Evolutionary conservation across 2,329 filamentous ascomycete species (phyloP).

Genomic region (Pseudogymnoascus sp.): DNA sequence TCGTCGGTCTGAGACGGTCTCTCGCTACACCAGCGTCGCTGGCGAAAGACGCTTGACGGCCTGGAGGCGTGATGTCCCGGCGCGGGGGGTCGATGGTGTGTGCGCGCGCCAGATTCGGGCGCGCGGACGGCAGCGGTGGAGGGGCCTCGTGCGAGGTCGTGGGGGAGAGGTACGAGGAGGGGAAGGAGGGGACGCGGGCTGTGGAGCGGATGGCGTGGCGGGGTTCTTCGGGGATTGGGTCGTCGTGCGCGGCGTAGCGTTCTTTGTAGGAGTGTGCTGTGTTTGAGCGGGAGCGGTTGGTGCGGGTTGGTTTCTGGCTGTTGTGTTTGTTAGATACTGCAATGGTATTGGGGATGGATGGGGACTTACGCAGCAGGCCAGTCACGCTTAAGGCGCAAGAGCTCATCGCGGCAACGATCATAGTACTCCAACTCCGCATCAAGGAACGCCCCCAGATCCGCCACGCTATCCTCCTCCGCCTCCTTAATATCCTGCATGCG

Average conservation of each 20-base stretch:
- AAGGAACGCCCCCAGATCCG: constrained; percentile 71
- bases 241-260: constrained; percentile 47
- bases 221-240: constrained; percentile 34
- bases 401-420: constrained; percentile 79
- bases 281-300: constrained; percentile 40
- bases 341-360: not conserved
- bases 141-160: constrained; percentile 24
- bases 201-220: constrained; percentile 45
- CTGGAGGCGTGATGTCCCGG: constrained; percentile 43
- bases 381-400: constrained; percentile 59
- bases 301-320: constrained; percentile 18
- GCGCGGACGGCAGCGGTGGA: constrained; percentile 28
- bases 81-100: constrained; percentile 52
- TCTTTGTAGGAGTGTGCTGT: constrained; percentile 57
- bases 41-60: constrained; percentile 40
- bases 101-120: constrained; percentile 42
- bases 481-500: constrained; percentile 97
- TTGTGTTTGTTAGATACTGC: constrained; percentile 15
- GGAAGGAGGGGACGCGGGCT: constrained; percentile 23
- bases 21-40: constrained; percentile 35
- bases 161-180: constrained; percentile 9
- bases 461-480: constrained; percentile 72
- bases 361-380: constrained; percentile 54
- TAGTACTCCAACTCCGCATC: constrained; percentile 88
- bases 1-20: constrained; percentile 29